Evolutionary conservation across 2,329 filamentous ascomycete species (phyloP), one percentile per base, ranked within the genome.

Genomic region (Aspergillus thermomutatus): DNA sequence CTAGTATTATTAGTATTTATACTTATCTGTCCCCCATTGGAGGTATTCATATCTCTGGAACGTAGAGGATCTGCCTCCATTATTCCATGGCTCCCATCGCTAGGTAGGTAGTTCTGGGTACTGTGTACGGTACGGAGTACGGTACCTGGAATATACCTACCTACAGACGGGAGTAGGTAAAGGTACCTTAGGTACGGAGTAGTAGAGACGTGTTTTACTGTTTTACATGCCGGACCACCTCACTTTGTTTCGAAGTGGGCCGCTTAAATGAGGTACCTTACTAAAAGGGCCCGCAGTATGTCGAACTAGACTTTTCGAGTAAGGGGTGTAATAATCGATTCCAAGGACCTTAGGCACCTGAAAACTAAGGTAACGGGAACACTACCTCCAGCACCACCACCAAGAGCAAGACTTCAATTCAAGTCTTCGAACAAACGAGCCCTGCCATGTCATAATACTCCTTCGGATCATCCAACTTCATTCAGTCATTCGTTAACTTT

Each of bases 401-500:
- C 10, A 26, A 26, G 21, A 17, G 9, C 21, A 23, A 40, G 28
- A 27, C 27, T 50, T n/a, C 31, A 37, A 46, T 50, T n/a, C 31
- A 37, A 46, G 43, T 46, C 43, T 26, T 46, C 11, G 41, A 50
- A 25, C 53, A 62, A 60, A 62, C 57, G 55, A 56, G 53, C 58
- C 59, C 57, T 64, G 61, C 63, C 63, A 67, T 67, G 64, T 64
- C 65, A 64, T 37, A 37, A 37, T 37, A 37, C 59, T 67, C 64
- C 51, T 63, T 66, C 52, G 58, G 50, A 50, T 55, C 57, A 64
- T 65, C 57, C 64, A 65, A 64, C 60, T 64, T 64, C 59, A 47
- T 49, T 41, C 62, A 71, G 60, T 69, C 68, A 67, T 69, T 71
- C 68, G 63, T 69, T 71, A 57, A 59, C 62, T 58, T 50, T 57